Base-by-base conservation (phyloP, 2,329 filamentous ascomycete genomes). In the Pseudohalonectria lignicola region DNA sequence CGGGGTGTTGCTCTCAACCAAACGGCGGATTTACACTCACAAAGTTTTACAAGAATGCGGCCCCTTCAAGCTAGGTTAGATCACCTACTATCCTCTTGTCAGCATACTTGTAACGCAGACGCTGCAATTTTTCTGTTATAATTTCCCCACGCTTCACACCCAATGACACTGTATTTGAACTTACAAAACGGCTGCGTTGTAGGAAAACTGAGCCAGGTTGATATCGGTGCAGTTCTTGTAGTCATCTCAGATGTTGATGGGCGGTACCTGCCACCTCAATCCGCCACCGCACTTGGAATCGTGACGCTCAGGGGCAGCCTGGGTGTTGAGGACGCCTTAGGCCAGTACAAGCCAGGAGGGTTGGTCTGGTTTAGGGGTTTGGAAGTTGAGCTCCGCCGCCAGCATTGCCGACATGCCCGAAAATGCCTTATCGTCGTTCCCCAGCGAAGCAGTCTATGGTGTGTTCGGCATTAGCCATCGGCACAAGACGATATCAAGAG, bases 211-310 rank as follows among this genome's bases (percentile, higher is more conserved):
- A 2, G 71, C 63, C 45, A 70, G 66, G 57, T 78, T 75, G 48
- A 79, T 61, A 38, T 69, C 62, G 13, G 64, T 71, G 55, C 80
- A 85, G 49, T 80, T 79, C 56, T 79, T 92, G 66, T 90, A 88
- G 52, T 79, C 70, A 58, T 84, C 92, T 11, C 85, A 85, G 17
- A 64, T 68, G 52, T 88, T 86, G 46, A 79, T 77, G 1, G 72
- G 64, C 43, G 78, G 84, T 38, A 90, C 79, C 62, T 92, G 84
- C 82, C 82, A 87, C 49, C 82, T 69, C 46, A 88, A 52, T 11
- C 83, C 84, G 46, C 83, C 83, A 28, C 67, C 65, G 51, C 84
- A 90, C 1, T 66, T 54, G 5, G 67, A 70, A 51, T 86, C 79
- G 63, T 83, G 82, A 30, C 79, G 60, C 31, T 58, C n/a, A n/a